Base-by-base conservation (phyloP, 768 basidiomycete genomes). In the Lactifluus rugatus region DNA sequence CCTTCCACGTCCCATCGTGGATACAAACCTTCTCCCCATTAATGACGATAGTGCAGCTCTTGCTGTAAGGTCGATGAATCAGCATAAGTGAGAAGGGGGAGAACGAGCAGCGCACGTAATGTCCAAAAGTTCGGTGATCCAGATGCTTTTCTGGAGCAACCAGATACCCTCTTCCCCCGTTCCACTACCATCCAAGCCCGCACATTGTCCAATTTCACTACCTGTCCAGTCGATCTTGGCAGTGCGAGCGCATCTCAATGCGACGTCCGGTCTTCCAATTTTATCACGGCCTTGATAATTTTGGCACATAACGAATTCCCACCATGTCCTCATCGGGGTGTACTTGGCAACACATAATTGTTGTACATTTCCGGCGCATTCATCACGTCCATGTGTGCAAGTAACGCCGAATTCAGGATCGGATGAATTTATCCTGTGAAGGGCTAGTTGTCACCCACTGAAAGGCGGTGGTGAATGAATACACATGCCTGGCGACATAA, bases 351-450 rank as follows among this genome's bases (percentile, higher is more conserved):
- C 86, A 69, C 94, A 97, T 26, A 96, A 76, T 68, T 96, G 84
- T 58, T 96, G 88, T 17, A 92, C 81, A 72, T 95, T 93, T 44
- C 89, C 93, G 14, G 81, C 81, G 66, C 93, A 96, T 70, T 97
- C 93, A 52, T 78, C 70, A 5, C 73, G 72, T 17, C 92, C 93
- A 67, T 95, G 93, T 75, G 78, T 78, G 72, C 93, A 96, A 34
- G 73, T 78, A 31, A 87, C 81, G n/a, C 92, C 92, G 67, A 85
- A 90, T 48, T 75, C 74, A n/a, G 79, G 72, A 26, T 87, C 83
- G 6, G 79, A 77, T n/a, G 75, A 57, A 67, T 91, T 81, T 26
- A 81, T 66, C 55, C 89, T 91, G 63, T 34, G 3, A 36, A 49
- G 25, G 19, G 46, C 19, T 49, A 41, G 34, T 16, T 19, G 48